Percentiles rank a stretch among this genome's conserved stretches.
Evolutionary conservation across 2,329 filamentous ascomycete species (phyloP).

Genomic region (Teratosphaeria zuluensis): DNA sequence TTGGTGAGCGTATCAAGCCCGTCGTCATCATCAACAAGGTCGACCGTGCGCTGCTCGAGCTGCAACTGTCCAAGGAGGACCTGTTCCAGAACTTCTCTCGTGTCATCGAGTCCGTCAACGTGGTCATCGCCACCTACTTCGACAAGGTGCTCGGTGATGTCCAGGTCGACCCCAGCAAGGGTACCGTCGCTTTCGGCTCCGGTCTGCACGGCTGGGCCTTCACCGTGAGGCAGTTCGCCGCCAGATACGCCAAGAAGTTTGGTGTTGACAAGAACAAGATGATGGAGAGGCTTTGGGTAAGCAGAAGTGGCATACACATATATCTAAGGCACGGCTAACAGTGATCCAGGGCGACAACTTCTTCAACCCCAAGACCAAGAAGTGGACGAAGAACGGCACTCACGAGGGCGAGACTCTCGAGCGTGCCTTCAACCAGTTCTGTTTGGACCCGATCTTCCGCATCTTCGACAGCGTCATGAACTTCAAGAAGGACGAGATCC

Average conservation of each 20-base stretch:
- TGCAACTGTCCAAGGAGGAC: constrained; percentile 98
- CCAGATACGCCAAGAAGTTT: constrained; percentile 98
- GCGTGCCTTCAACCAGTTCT: constrained; percentile 99
- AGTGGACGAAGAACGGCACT: constrained; percentile 86
- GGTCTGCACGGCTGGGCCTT: constrained; percentile 99
- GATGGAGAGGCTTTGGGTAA: constrained; percentile 99
- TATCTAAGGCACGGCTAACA: background rate
- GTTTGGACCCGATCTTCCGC: constrained; percentile 99
- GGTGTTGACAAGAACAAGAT: constrained; percentile 99
- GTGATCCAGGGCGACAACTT: constrained; percentile 72
- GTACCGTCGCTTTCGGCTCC: constrained; percentile 97
- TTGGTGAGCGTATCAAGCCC: constrained; percentile 99
- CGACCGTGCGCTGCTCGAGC: constrained; percentile 96
- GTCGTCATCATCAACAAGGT: constrained; percentile 99
- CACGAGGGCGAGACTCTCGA: constrained; percentile 83
- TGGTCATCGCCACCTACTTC: constrained; percentile 98
- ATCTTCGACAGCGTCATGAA: constrained; percentile 96
- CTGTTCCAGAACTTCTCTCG: constrained; percentile 99
- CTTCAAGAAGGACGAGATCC: constrained; percentile 92
- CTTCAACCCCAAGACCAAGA: constrained; percentile 99
- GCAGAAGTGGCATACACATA: constrained; percentile 18
- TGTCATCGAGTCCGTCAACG: constrained; percentile 99
- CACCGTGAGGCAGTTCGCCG: constrained; percentile 95
- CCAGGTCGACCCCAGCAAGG: constrained; percentile 96
- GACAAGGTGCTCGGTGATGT: constrained; percentile 96